phyloP scores from a whole-genome alignment of 2,329 filamentous ascomycete genomes.

The Alternaria angustiovoidea region DNA sequence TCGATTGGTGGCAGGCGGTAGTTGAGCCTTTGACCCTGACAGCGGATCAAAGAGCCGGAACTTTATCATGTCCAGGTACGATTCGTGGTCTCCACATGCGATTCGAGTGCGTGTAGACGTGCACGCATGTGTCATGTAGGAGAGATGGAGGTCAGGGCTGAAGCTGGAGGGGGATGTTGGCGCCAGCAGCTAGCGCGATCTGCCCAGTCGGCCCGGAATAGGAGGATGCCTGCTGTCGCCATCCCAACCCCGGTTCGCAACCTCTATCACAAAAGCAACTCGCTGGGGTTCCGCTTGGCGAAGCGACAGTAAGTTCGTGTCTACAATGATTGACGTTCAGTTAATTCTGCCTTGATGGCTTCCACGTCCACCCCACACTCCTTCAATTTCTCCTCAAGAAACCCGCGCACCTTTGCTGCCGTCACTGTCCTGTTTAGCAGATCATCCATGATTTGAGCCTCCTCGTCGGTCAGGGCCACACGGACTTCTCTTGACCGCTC shows the following conservation, averaged over 20 bases:
- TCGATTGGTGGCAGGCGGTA: not conserved
- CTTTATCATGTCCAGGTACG: not conserved
- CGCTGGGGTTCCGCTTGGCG: not conserved
- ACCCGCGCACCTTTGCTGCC: no score
- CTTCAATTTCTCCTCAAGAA: not conserved
- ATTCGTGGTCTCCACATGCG: not conserved
- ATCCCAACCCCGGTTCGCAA: not conserved
- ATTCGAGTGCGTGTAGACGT: not conserved
- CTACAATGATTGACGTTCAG: not conserved
- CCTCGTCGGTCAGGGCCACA: no score
- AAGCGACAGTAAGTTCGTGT: not conserved
- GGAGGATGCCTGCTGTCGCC: not conserved
- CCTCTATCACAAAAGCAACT: not conserved
- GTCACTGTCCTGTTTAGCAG: no score
- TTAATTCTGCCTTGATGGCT: not conserved
- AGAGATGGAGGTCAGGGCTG: not conserved
- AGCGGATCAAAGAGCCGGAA: not conserved
- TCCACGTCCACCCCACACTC: not conserved
- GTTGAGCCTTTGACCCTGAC: not conserved
- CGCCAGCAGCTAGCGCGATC: not conserved
- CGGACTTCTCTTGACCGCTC: no score
- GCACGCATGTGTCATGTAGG: not conserved
- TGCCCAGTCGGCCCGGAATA: not conserved
- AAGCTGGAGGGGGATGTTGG: not conserved
- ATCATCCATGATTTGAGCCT: no score